Base-by-base conservation (phyloP, 495 filamentous ascomycete genomes). In the Beverwykella pulmonaria region DNA sequence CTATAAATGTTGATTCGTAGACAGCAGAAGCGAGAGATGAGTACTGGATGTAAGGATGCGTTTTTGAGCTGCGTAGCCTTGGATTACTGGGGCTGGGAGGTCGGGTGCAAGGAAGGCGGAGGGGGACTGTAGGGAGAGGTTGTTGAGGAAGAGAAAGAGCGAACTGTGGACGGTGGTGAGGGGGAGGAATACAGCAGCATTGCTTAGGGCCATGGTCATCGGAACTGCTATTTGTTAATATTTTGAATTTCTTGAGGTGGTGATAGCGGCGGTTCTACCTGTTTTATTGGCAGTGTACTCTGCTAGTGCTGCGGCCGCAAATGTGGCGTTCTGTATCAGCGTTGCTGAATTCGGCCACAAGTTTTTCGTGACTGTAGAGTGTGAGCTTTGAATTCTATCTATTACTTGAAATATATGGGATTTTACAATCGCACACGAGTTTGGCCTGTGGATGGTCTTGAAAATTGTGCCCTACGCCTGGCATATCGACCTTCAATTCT, bases 51-150 rank as follows among this genome's bases (percentile, higher is more conserved):
- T 78, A 64, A 78, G 76, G 36, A 77, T 67, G 36, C 74, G 71
- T 75, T 80, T 81, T 60, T 83, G 81, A 19, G 77, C 79, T 30
- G 49, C 59, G 70, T 82, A 82, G 27, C 81, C 81, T 12, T 75
- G 79, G n/a, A 76, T 65, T 0, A 82, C 77, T 17, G 79, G 77
- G 0, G 73, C 63, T 59, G 80, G 65, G 20, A 75, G 75, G 27
- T 67, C 74, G 0, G 74, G 36, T 0, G 79, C 79, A 20, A 83
- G 74, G 32, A 75, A 69, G 12, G 70, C 57, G 7, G 72, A 68
- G 59, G 80, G 73, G 70, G 80, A 75, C 48, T 81, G 49, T 26
- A 9, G 10, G 23, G 49, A 2, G 49, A 53, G 61, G 41, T 61
- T 22, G 59, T 50, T 25, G 56, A 39, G 53, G 17, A 30, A n/a